Conservation (phyloP, 164 flowering plant species). For the Malania oleifera region DNA sequence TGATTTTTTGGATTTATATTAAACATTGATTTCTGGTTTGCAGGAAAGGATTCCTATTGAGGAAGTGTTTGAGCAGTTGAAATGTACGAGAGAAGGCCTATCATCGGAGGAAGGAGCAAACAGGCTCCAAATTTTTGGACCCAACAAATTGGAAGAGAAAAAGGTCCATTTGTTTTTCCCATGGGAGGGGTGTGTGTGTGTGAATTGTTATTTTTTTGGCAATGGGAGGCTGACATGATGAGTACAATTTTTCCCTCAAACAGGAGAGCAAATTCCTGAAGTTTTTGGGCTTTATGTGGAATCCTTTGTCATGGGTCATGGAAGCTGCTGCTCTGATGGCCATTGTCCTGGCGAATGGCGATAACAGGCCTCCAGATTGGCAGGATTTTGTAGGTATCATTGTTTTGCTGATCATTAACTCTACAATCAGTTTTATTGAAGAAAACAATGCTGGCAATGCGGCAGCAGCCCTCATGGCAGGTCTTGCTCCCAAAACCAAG, state of each 20-base stretch:
- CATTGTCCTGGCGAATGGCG: conserved; percentile 68
- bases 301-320: conserved; percentile 81
- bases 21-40: not conserved
- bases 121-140: conserved; percentile 68
- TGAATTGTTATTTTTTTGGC: not conserved
- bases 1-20: not conserved
- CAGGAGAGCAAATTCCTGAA: conserved; percentile 76
- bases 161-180: conserved; percentile 30
- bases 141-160: conserved; percentile 83
- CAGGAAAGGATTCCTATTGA: conserved; percentile 65
- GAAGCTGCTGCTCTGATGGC: conserved; percentile 81
- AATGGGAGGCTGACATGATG: not conserved
- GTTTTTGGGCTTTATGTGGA: conserved; percentile 85
- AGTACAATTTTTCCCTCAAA: conserved; percentile 8
- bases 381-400: conserved; percentile 72
- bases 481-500: conserved; percentile 81
- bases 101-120: conserved; percentile 61
- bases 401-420: conserved; percentile 56
- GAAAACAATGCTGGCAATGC: conserved; percentile 85
- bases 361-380: conserved; percentile 76
- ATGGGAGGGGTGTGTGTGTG: too few species aligned
- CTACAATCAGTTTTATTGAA: conserved; percentile 73
- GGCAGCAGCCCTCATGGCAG: conserved; percentile 79
- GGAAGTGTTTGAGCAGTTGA: conserved; percentile 71
- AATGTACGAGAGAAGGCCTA: conserved; percentile 64